Conservation (phyloP, 805 yeast species). For the Wickerhamiella dianesei region DNA sequence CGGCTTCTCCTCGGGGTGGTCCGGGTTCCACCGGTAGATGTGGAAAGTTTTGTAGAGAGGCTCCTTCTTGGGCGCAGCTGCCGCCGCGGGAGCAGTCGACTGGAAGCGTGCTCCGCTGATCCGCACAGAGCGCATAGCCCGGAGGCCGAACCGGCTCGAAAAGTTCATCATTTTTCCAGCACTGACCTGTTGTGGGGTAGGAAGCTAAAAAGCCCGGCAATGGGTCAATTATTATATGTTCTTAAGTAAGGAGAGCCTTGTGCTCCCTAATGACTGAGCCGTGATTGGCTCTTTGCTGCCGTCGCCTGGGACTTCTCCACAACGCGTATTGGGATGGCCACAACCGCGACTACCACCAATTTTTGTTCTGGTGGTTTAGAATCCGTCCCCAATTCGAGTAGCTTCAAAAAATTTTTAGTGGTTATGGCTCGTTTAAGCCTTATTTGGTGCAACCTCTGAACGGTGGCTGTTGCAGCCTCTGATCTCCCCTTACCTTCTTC, state of each 20-base stretch:
- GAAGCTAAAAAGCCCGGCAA: background rate
- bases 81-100: conserved; percentile 27
- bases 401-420: too few relatives aligned
- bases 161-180: background rate
- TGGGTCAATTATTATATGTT: background rate
- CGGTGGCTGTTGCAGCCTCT: background rate
- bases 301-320: background rate
- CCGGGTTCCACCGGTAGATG: conserved; percentile 97
- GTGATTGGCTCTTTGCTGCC: background rate
- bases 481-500: background rate
- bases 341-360: too few relatives aligned
- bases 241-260: background rate
- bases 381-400: too few relatives aligned
- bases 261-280: background rate
- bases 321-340: too few relatives aligned
- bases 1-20: conserved; percentile 87
- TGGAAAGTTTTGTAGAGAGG: conserved; percentile 70
- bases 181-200: background rate
- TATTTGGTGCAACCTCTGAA: too few relatives aligned
- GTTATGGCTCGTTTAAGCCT: too few relatives aligned
- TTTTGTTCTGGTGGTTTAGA: too few relatives aligned
- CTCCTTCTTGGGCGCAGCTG: conserved; percentile 38
- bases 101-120: conserved; percentile 1
- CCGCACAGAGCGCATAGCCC: background rate
- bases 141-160: background rate